These are phyloP conservation scores for Microsporum audouinii DNA, from an alignment of 2,329 filamentous ascomycete genomes.

Conservation along the genomic window DNA sequence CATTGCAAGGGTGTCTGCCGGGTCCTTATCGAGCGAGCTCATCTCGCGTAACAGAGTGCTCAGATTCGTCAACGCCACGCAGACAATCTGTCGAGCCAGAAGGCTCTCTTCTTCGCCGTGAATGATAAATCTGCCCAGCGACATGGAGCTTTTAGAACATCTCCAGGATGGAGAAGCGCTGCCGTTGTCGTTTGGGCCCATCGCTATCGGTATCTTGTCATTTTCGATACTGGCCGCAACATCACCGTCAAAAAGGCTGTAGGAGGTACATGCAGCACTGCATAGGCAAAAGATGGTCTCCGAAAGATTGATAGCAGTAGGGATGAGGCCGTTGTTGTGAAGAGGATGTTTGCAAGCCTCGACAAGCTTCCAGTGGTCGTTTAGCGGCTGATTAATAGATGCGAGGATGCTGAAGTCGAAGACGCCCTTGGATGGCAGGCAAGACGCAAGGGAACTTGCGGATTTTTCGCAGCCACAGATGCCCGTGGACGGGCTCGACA, in stretches of 20 bases:
- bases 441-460: not conserved
- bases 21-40: not conserved
- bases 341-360: not conserved
- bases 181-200: not conserved
- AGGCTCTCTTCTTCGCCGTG: not conserved
- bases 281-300: not conserved
- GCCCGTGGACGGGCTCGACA: not conserved
- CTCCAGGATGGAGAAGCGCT: not conserved
- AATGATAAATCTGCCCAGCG: not conserved
- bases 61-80: not conserved
- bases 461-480: not conserved
- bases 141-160: not conserved
- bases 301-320: not conserved
- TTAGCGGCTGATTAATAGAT: not conserved
- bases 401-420: not conserved
- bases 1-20: not conserved
- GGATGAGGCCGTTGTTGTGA: not conserved
- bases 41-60: not conserved
- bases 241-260: not conserved
- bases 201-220: not conserved
- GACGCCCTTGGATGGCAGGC: not conserved
- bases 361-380: not conserved
- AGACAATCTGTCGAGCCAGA: not conserved
- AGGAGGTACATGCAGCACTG: not conserved
- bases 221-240: not conserved